Conservation (phyloP, 2,329 filamentous ascomycete genomes). For the Dothideomycetes sp. region DNA sequence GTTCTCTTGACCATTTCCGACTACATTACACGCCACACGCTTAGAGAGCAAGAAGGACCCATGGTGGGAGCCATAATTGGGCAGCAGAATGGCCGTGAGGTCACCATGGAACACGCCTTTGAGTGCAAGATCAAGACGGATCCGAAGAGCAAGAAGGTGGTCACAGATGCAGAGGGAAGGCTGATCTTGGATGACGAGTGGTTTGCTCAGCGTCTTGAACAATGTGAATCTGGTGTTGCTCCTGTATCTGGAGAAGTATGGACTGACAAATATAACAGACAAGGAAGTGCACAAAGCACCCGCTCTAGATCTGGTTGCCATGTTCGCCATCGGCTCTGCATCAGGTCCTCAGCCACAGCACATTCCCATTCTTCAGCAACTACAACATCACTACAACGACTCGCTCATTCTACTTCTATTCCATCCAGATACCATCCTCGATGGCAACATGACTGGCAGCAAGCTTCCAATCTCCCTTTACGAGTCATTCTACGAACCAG, state of each 20-base stretch:
- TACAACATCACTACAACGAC: constrained; percentile 68
- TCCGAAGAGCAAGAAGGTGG: constrained; percentile 23
- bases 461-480: constrained; percentile 86
- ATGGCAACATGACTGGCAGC: constrained; percentile 50
- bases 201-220: constrained; percentile 69
- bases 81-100: constrained; percentile 78
- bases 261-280: constrained; percentile 43
- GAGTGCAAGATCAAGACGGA: constrained; percentile 53
- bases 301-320: constrained; percentile 66
- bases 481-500: constrained; percentile 66
- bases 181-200: constrained; percentile 57
- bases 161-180: constrained; percentile 28
- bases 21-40: constrained; percentile 82
- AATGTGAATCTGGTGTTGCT: constrained; percentile 50
- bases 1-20: constrained; percentile 95
- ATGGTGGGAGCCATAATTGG: constrained; percentile 82
- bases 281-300: constrained; percentile 79
- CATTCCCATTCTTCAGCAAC: constrained; percentile 66
- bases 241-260: too few species aligned
- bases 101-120: constrained; percentile 89
- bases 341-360: constrained; percentile 57
- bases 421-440: constrained; percentile 52
- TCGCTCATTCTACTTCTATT: constrained; percentile 81
- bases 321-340: constrained; percentile 47
- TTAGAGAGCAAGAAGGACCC: constrained; percentile 63